Percentiles rank a stretch among this genome's conserved stretches.
Evolutionary conservation across 1,284 basidiomycete genomes (phyloP).

Genomic region (Austropuccinia psidii): DNA sequence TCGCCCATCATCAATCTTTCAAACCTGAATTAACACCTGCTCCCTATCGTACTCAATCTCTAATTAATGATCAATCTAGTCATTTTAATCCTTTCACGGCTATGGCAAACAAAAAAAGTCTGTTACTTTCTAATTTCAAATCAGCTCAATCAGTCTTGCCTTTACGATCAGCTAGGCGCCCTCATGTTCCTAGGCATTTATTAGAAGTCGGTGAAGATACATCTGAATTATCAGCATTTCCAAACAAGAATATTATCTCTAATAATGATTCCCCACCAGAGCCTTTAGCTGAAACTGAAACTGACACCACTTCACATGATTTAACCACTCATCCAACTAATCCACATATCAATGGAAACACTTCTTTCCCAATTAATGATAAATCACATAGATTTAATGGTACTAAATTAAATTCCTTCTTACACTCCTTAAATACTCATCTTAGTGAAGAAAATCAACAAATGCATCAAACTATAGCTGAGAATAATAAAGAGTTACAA

Average conservation of each 20-base stretch:
- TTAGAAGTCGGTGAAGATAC: constrained; percentile 21
- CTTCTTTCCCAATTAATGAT: constrained; percentile 55
- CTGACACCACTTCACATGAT: constrained; percentile 73
- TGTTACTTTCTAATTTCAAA: constrained; percentile 11
- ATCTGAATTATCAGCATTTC: constrained; percentile 15
- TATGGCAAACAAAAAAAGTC: background rate
- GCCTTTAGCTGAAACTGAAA: constrained; percentile 53
- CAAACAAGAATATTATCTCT: background rate
- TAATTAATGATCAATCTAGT: background rate
- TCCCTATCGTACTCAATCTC: background rate
- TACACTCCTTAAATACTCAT: constrained; percentile 68
- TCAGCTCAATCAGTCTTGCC: background rate
- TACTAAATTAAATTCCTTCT: constrained; percentile 66
- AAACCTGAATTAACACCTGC: constrained; percentile 5
- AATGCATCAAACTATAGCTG: constrained; percentile 46
- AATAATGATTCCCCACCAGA: background rate
- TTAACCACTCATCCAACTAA: constrained; percentile 57
- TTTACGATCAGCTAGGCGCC: constrained; percentile 7
- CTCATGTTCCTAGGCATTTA: constrained; percentile 2
- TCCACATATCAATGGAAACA: constrained; percentile 60
- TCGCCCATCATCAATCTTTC: background rate
- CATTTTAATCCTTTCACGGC: background rate
- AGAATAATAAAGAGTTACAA: constrained; percentile 46
- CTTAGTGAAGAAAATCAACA: constrained; percentile 71
- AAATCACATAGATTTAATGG: constrained; percentile 72